These are phyloP conservation scores for Mycena capillaripes DNA, from an alignment of 768 basidiomycete species.

Conservation along the genomic window DNA sequence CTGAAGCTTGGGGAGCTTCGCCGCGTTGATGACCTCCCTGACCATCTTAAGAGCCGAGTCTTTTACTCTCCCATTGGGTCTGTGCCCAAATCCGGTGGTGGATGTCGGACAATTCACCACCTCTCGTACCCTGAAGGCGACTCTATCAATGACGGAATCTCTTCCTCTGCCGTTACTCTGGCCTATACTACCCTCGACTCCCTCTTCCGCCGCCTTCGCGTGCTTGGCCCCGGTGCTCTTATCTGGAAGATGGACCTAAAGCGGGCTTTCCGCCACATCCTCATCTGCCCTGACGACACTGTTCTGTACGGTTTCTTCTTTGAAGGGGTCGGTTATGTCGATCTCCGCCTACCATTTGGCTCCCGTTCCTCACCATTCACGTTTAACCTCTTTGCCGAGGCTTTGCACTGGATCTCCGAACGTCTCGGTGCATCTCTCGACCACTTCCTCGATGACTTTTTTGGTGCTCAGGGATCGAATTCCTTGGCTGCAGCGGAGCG, in stretches of 20 bases:
- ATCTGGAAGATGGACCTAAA: constrained; percentile 16
- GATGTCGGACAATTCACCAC: constrained; percentile 10
- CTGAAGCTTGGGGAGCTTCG: constrained; percentile 7
- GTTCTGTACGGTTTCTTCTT: background rate
- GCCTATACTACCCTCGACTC: constrained; percentile 9
- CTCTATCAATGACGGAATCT: constrained; percentile 12
- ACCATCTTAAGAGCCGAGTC: constrained; percentile 3
- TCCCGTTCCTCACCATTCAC: constrained; percentile 2
- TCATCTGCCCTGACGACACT: background rate
- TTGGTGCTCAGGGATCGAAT: background rate
- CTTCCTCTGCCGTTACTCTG: background rate
- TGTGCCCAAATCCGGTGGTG: background rate
- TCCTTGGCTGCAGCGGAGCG: background rate
- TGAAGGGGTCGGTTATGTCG: background rate
- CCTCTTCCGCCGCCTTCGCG: background rate
- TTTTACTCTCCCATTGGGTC: constrained; percentile 12
- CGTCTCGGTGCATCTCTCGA: background rate
- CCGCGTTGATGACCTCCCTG: constrained; percentile 15
- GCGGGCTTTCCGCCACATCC: constrained; percentile 8
- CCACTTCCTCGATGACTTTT: constrained; percentile 15
- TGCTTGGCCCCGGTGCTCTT: background rate
- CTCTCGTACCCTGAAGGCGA: background rate
- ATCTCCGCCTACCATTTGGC: background rate
- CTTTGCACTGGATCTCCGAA: constrained; percentile 11
- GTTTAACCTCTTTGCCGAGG: constrained; percentile 5